A percentile compares a stretch with the other conserved stretches of the same genome.
Conservation (phyloP, 1,284 basidiomycete genomes). For the Ustilago tritici region DNA sequence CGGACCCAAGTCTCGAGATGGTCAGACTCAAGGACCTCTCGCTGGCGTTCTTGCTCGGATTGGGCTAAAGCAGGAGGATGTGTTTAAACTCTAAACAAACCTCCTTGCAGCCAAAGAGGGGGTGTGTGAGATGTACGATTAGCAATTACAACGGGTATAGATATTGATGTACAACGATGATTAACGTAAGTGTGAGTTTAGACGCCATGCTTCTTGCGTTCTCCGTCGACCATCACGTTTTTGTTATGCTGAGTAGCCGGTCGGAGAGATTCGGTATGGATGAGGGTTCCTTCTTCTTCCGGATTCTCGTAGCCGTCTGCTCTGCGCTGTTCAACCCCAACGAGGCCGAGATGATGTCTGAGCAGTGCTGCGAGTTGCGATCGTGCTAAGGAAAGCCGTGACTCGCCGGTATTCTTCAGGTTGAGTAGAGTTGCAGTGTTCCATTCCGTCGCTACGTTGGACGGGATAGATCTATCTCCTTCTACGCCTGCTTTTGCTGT, state of each 20-base stretch:
- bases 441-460: conserved; percentile 31
- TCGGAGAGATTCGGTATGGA: conserved; percentile 33
- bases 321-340: conserved; percentile 23
- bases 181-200: not conserved
- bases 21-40: conserved; percentile 40
- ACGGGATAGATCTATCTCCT: conserved; percentile 20
- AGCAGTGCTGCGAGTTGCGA: conserved; percentile 43
- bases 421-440: conserved; percentile 24
- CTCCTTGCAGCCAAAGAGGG: not conserved
- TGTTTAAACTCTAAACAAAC: conserved; percentile 43
- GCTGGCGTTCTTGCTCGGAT: conserved; percentile 31
- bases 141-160: conserved; percentile 4
- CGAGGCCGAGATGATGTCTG: conserved; percentile 28
- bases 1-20: conserved; percentile 43
- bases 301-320: conserved; percentile 24
- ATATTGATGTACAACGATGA: not conserved
- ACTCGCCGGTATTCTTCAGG: not conserved
- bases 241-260: conserved; percentile 20
- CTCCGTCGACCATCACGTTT: conserved; percentile 35
- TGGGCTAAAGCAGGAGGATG: conserved; percentile 33
- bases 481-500: not conserved
- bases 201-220: conserved; percentile 37
- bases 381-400: conserved; percentile 20
- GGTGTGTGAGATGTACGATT: not conserved
- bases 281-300: conserved; percentile 18